Base-by-base conservation (phyloP, 306 rosid genomes). In the Echinosophora koreensis region DNA sequence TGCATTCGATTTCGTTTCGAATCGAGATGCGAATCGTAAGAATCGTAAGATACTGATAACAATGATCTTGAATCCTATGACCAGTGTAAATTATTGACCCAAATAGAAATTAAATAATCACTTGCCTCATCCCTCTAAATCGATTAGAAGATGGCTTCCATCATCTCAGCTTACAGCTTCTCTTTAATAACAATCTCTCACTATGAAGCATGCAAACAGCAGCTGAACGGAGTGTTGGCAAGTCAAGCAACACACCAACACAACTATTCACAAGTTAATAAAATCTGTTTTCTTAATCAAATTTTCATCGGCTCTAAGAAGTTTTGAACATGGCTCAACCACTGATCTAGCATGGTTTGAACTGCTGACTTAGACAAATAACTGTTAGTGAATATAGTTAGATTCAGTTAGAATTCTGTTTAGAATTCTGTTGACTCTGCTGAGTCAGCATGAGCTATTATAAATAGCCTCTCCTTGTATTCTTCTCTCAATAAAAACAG, bases 121-220 rank as follows among this genome's bases (percentile, higher is more conserved):
- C 4, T 39, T 39, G 28, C 37, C 16, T 44, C 69, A 49, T 59
- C 44, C 32, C 15, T 57, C 57, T 59, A 61, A 73, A 41, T 73
- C 0, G 6, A 15, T 59, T 44, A 35, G 49, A 30, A 30, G 13
- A 49, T 49, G 38, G 16, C 41, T 17, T 63, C 61, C 39, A 27
- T 5, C 52, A 35, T 63, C 41, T 75, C 12, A 64, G 13, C 27
- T 17, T 9, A 11, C 50, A 44, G 50, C 50, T 9, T 44, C n/a
- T 63, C 9, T 61, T 27, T 6, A 5, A 16, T 55, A 55, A n/a
- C 28, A 17, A 3, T 55, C 32, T 13, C 60, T 6, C 13, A 18
- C 13, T 18, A 55, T 7, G 60, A 51, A 51, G 57, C 22, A 49
- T 30, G 60, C 17, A 60, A 73, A 6, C 11, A 44, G 51, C 13